phyloP scores from a whole-genome alignment of 768 basidiomycete genomes.

The Leccinum fibrillosum region DNA sequence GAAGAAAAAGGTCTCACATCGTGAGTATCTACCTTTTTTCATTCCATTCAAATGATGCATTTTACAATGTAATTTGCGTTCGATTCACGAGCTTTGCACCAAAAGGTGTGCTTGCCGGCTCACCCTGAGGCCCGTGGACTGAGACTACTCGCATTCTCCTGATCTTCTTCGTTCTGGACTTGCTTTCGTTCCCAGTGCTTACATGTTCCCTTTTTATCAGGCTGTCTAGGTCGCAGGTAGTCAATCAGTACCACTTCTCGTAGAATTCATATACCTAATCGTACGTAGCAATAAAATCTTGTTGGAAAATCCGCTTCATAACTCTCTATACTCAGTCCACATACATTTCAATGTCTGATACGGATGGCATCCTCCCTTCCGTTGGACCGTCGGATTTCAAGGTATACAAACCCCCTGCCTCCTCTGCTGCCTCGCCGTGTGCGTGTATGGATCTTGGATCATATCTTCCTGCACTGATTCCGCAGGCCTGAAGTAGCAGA shows the following conservation, averaged over 20 bases:
- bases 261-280: constrained; percentile 5
- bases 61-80: constrained; percentile 82
- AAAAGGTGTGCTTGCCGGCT: constrained; percentile 78
- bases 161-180: constrained; percentile 29
- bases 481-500: constrained; percentile 34
- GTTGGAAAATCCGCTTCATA: constrained; percentile 14
- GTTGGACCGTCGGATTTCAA: constrained; percentile 36
- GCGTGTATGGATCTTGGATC: constrained; percentile 21
- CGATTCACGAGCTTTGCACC: constrained; percentile 59
- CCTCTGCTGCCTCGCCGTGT: constrained; percentile 32
- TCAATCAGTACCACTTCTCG: not conserved
- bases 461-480: constrained; percentile 4
- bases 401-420: constrained; percentile 45
- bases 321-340: constrained; percentile 11
- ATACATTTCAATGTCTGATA: constrained; percentile 26
- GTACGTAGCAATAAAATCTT: constrained; percentile 8
- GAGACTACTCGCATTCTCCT: constrained; percentile 64
- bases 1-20: not conserved
- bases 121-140: constrained; percentile 63
- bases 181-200: constrained; percentile 2
- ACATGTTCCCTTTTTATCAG: constrained; percentile 1
- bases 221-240: not conserved
- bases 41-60: constrained; percentile 45
- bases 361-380: not conserved
- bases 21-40: constrained; percentile 14